Percentiles rank a stretch among this genome's conserved stretches.
Conservation (phyloP, 1,284 basidiomycete species). For the Xanthoconium separans region DNA sequence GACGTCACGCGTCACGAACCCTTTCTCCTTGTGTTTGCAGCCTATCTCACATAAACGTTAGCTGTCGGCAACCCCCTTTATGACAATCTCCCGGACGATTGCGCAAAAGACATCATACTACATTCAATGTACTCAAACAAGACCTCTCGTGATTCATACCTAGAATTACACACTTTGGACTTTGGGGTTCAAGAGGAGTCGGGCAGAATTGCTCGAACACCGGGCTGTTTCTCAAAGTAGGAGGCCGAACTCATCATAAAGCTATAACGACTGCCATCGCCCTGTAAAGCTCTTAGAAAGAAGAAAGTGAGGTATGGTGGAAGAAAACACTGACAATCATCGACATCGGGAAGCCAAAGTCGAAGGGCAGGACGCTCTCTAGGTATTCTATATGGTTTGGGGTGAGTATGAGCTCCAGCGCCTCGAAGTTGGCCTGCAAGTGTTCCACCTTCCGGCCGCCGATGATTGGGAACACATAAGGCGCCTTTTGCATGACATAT, state of each 20-base stretch:
- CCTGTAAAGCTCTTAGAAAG: slow-evolving; percentile 27
- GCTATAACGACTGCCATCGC: slow-evolving; percentile 23
- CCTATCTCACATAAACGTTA: too few relatives aligned
- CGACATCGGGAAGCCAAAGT: slow-evolving; percentile 42
- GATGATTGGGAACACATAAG: slow-evolving; percentile 50
- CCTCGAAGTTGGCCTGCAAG: slow-evolving; percentile 46
- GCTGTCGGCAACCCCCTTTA: too few relatives aligned
- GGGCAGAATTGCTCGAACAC: slow-evolving; percentile 17
- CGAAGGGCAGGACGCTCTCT: slow-evolving; percentile 42
- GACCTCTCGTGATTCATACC: neutral
- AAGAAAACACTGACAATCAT: slow-evolving; percentile 36
- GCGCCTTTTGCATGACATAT: slow-evolving; percentile 47
- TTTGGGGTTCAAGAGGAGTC: slow-evolving; percentile 6
- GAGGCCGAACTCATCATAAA: slow-evolving; percentile 19
- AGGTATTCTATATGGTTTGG: slow-evolving; percentile 44
- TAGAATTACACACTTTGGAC: neutral
- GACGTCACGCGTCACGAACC: too few relatives aligned
- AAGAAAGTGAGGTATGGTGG: slow-evolving; percentile 17
- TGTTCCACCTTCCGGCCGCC: slow-evolving; percentile 54
- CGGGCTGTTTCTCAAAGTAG: slow-evolving; percentile 30
- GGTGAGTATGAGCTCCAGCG: slow-evolving; percentile 43
- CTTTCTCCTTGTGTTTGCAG: too few relatives aligned
- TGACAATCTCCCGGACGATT: too few relatives aligned
- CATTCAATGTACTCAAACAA: neutral
- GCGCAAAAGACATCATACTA: neutral